Base-by-base conservation (phyloP, 2,329 filamentous ascomycete genomes). In the Fusarium sambucinum region DNA sequence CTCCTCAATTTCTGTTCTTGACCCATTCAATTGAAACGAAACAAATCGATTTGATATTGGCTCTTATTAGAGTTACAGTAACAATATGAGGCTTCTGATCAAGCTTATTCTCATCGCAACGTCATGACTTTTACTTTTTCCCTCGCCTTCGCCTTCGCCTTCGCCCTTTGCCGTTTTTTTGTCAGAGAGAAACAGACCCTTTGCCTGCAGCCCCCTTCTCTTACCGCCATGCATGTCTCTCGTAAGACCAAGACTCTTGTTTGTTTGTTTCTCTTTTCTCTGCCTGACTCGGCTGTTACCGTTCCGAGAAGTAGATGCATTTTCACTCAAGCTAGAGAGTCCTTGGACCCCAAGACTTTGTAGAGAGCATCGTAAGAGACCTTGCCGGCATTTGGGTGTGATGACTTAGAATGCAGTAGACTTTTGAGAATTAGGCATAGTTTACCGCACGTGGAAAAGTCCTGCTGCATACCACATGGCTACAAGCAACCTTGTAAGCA, bases 101-200 rank as follows among this genome's bases (percentile, higher is more conserved):
- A 63, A 63, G 33, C 66, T 69, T 69, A 69, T 65, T 69, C 17
- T 6, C 21, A 33, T 55, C 66, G 59, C 41, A 53, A 53, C 66
- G 66, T 69, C 66, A 69, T 69, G 61, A 63, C 61, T 69, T 32
- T 61, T 25, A 17, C 7, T 30, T 59, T 23, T 50, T 56, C 14
- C 13, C 38, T 40, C 44, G 40, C 23, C 50, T 55, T 42, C 42
- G 60, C 23, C 50, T 55, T 42, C 42, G 60, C 27, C 48, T 66
- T 51, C 51, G 37, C 19, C 23, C 33, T 55, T 58, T 37, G 25
- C 55, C 44, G 17, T 57, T 44, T 33, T 33, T 33, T 38, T 37
- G 35, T 30, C 40, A 21, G 17, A 25, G 21, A n/a, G 19, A 51
- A 51, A n/a, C 23, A 51, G 33, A 17, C 42, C 27, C 42, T 45